Evolutionary conservation across 1,284 basidiomycete genomes (phyloP).

Genomic region (Boletus subluridellus): DNA sequence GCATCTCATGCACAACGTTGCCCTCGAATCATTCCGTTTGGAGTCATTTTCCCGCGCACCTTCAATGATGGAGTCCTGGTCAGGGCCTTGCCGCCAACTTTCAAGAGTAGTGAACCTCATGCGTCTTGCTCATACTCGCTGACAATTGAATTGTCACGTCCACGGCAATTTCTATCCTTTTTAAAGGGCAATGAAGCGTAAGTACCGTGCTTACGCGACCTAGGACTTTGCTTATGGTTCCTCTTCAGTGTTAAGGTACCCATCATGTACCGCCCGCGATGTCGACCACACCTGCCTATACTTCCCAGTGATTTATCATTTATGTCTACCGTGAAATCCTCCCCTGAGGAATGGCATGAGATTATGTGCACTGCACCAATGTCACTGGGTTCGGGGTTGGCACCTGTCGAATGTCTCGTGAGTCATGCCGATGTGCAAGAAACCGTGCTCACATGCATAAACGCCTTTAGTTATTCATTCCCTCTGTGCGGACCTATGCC

Average conservation of each 20-base stretch:
- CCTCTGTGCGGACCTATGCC: constrained; percentile 25
- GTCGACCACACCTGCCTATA: constrained; percentile 27
- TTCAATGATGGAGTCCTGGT: constrained; percentile 22
- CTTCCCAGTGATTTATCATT: constrained; percentile 26
- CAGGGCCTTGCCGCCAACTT: constrained; percentile 28
- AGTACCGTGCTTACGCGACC: constrained; percentile 2
- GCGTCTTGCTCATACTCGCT: constrained; percentile 28
- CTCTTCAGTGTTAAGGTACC: constrained; percentile 25
- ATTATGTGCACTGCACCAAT: constrained; percentile 24
- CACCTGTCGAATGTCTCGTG: constrained; percentile 29
- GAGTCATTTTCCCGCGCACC: constrained; percentile 20
- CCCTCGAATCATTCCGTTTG: constrained; percentile 26
- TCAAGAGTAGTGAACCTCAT: constrained; percentile 12
- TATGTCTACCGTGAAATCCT: constrained; percentile 31
- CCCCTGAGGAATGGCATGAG: constrained; percentile 34
- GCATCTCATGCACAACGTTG: constrained; percentile 13
- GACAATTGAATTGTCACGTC: constrained; percentile 22
- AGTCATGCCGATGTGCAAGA: constrained; percentile 9
- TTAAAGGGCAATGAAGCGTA: constrained; percentile 22
- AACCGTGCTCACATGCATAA: not conserved
- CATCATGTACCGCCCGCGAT: constrained; percentile 25
- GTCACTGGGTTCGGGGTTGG: constrained; percentile 22
- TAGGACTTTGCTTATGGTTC: not conserved
- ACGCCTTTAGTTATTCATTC: constrained; percentile 29
- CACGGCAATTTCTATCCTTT: constrained; percentile 20